A percentile compares a stretch with the other conserved stretches of the same genome.
These are phyloP conservation scores for Cerioporus squamosus DNA, from an alignment of 1,284 basidiomycete genomes.

Conservation along the genomic window DNA sequence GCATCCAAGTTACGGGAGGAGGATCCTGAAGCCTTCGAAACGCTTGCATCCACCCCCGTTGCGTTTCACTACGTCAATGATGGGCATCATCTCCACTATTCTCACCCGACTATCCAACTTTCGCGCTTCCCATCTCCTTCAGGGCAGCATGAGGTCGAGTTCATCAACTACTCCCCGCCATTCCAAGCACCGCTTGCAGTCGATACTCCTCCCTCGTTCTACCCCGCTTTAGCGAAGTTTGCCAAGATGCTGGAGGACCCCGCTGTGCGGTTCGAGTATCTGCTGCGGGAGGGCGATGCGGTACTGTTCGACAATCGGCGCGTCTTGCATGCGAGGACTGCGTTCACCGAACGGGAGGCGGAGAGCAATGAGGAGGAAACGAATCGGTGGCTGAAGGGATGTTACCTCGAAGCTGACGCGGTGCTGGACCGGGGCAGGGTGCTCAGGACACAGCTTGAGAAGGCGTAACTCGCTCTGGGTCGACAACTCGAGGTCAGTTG, in stretches of 20 bases:
- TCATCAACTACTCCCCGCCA: slow-evolving; percentile 93
- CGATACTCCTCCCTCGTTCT: slow-evolving; percentile 60
- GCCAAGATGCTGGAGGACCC: slow-evolving; percentile 63
- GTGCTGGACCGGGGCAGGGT: slow-evolving; percentile 65
- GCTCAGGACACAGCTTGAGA: neutral
- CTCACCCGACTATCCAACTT: slow-evolving; percentile 85
- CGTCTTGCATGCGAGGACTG: slow-evolving; percentile 88
- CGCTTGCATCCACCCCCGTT: slow-evolving; percentile 68
- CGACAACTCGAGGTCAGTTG: too few relatives aligned
- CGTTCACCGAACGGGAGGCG: slow-evolving; percentile 53
- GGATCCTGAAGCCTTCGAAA: slow-evolving; percentile 59
- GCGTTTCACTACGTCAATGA: slow-evolving; percentile 94
- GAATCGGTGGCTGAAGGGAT: slow-evolving; percentile 84
- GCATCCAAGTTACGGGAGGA: slow-evolving; percentile 60
- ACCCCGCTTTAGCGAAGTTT: slow-evolving; percentile 70
- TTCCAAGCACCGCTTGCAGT: slow-evolving; percentile 85
- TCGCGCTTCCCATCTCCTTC: slow-evolving; percentile 28
- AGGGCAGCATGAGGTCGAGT: slow-evolving; percentile 43
- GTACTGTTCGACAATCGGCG: slow-evolving; percentile 94
- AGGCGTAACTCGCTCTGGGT: too few relatives aligned
- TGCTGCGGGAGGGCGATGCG: slow-evolving; percentile 82
- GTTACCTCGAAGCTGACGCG: slow-evolving; percentile 83
- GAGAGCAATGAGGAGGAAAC: slow-evolving; percentile 48
- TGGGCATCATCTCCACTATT: slow-evolving; percentile 79
- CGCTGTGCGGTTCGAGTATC: slow-evolving; percentile 64